Evolutionary conservation across 768 basidiomycete genomes (phyloP).

Genomic region (Lentinula edodes): DNA sequence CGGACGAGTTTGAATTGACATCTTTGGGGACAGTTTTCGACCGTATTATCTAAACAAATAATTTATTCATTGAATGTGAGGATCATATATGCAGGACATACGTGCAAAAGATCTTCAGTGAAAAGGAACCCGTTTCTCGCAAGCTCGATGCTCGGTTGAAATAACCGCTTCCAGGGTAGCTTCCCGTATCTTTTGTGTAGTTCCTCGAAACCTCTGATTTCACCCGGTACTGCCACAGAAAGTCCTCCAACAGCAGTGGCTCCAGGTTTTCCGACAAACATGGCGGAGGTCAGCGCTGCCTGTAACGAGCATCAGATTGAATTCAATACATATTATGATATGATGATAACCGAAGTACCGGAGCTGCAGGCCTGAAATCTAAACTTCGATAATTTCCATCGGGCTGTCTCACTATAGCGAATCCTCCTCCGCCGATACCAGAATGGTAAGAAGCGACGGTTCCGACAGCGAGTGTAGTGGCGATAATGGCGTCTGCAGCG

Average conservation of each 20-base stretch:
- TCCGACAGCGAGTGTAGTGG: conserved; percentile 71
- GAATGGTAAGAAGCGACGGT: conserved; percentile 71
- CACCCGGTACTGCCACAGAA: conserved; percentile 66
- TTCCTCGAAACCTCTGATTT: conserved; percentile 62
- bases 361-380: conserved; percentile 41
- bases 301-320: conserved; percentile 52
- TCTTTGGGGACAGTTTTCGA: conserved; percentile 17
- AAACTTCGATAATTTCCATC: conserved; percentile 16
- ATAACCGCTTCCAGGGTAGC: conserved; percentile 47
- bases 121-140: neutral
- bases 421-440: conserved; percentile 82
- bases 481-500: conserved; percentile 84
- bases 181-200: conserved; percentile 62
- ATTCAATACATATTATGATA: conserved; percentile 44
- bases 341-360: conserved; percentile 55
- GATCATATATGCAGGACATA: neutral
- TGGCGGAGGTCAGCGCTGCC: conserved; percentile 69
- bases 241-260: conserved; percentile 56
- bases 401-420: conserved; percentile 19
- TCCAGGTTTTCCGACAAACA: conserved; percentile 16
- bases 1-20: conserved; percentile 3
- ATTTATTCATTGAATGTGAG: neutral
- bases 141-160: conserved; percentile 1
- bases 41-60: neutral
- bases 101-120: neutral